Base-by-base conservation (phyloP, 345 rosid species). In the Salix caprea region DNA sequence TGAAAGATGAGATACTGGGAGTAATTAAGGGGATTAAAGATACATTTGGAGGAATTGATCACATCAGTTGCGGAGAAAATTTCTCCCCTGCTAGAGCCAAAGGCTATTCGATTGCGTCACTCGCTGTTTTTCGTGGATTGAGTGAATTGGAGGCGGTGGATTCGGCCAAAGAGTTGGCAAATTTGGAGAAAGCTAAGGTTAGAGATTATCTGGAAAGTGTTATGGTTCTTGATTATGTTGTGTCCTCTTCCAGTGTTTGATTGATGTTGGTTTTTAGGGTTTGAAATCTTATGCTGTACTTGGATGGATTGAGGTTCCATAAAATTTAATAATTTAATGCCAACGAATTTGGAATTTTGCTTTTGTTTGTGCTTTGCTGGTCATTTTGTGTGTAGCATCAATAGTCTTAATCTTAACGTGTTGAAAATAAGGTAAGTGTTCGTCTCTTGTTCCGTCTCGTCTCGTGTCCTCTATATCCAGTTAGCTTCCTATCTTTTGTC, bases 11-110 rank as follows among this genome's bases (percentile, higher is more conserved):
- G 86, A 77, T 92, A 18, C 39, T 90, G 58, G 86, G 87, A 65
- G 90, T 78, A 46, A 83, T 88, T 18, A 72, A 77, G 52, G 91
- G 86, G 76, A 68, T 92, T 18, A 87, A 87, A 69, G 86, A 82
- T 46, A 78, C 62, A 2, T 79, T 82, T 50, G 83, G 79, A 15
- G 88, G 74, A 32, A 81, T 92, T 64, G 78, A 85, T 61, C 86
- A 89, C 79, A 69, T 89, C 4, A 92, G 85, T 11, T 80, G 81
- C 26, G 98, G 98, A 42, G 92, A 88, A 77, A 94, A 89, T 83
- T 92, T 94, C 74, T 88, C 94, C n/a, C 92, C 90, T 4, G 93
- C 78, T 2, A 88, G 91, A 80, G 91, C 91, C 2, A 89, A 91
- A 44, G 98, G 94, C 19, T 90, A 89, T n/a, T 86, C 90, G 4